These are phyloP conservation scores for Cryptococcus sp. DNA, from an alignment of 1,284 basidiomycete genomes.

Conservation along the genomic window DNA sequence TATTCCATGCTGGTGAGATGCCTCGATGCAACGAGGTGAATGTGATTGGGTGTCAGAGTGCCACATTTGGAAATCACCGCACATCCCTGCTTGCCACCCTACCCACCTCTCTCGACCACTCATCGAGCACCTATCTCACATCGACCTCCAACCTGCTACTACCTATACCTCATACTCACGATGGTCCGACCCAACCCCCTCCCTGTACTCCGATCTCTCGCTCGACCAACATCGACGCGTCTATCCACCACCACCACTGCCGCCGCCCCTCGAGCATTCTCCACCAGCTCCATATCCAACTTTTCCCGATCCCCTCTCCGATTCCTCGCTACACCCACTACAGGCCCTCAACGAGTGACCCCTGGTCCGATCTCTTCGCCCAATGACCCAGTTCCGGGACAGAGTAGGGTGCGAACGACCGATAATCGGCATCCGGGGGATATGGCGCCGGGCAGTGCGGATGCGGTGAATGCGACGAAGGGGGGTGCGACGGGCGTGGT, in stretches of 20 bases:
- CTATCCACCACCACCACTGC: neutral
- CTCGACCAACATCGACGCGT: neutral
- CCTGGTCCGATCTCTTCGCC: neutral
- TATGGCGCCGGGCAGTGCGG: neutral
- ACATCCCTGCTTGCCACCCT: no score
- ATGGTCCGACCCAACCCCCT: constrained; percentile 3
- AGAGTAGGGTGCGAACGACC: neutral
- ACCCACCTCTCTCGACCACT: no score
- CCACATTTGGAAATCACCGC: constrained; percentile 1
- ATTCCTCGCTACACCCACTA: neutral
- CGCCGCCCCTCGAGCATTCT: neutral
- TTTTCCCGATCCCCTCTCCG: no score
- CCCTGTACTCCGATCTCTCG: neutral
- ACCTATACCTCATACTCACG: neutral
- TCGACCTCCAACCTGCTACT: neutral
- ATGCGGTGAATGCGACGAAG: neutral
- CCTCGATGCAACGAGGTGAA: neutral
- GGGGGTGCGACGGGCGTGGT: constrained; percentile 8
- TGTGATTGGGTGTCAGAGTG: constrained; percentile 3
- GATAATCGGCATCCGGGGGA: neutral
- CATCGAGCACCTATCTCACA: constrained; percentile 1
- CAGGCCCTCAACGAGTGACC: neutral
- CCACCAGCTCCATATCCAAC: neutral
- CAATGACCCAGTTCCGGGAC: neutral
- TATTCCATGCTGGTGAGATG: no score